Conservation (phyloP, 1,284 basidiomycete genomes). For the Marasmius sp. region DNA sequence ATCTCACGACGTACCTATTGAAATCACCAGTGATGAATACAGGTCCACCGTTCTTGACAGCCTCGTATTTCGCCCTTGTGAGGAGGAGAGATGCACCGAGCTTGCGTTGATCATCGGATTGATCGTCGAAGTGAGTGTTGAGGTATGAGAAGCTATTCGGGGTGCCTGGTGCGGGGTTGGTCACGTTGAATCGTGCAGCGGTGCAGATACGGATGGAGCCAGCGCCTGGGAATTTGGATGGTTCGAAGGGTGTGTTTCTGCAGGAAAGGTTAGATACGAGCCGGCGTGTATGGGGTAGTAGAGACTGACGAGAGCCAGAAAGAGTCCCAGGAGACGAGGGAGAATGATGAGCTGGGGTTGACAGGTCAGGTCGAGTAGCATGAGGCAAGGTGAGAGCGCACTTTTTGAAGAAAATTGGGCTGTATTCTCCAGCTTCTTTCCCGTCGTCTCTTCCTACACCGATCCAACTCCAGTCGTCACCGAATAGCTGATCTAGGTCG, state of each 20-base stretch:
- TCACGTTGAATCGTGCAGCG: constrained; percentile 37
- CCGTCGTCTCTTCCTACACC: constrained; percentile 69
- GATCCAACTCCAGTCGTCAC: constrained; percentile 54
- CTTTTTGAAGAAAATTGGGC: constrained; percentile 64
- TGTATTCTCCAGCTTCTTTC: constrained; percentile 55
- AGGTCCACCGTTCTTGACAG: constrained; percentile 34
- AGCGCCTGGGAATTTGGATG: constrained; percentile 54
- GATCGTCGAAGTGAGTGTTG: constrained; percentile 57
- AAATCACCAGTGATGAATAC: constrained; percentile 57
- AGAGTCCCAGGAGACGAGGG: constrained; percentile 43
- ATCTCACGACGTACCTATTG: constrained; percentile 36
- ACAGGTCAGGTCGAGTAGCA: not conserved
- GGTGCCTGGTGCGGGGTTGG: constrained; percentile 7
- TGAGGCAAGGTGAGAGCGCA: constrained; percentile 21
- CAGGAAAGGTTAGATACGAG: not conserved
- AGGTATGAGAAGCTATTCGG: constrained; percentile 38
- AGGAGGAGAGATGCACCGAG: constrained; percentile 53
- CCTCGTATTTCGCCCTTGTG: constrained; percentile 48
- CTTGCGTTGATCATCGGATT: constrained; percentile 50
- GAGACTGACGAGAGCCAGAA: constrained; percentile 55
- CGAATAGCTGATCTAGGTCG: constrained; percentile 59
- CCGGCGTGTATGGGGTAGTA: not conserved
- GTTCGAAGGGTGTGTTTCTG: constrained; percentile 47
- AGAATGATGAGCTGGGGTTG: constrained; percentile 33
- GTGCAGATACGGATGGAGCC: constrained; percentile 54